Conservation (phyloP, 2,329 filamentous ascomycete genomes). For the Stemphylium lycopersici region DNA sequence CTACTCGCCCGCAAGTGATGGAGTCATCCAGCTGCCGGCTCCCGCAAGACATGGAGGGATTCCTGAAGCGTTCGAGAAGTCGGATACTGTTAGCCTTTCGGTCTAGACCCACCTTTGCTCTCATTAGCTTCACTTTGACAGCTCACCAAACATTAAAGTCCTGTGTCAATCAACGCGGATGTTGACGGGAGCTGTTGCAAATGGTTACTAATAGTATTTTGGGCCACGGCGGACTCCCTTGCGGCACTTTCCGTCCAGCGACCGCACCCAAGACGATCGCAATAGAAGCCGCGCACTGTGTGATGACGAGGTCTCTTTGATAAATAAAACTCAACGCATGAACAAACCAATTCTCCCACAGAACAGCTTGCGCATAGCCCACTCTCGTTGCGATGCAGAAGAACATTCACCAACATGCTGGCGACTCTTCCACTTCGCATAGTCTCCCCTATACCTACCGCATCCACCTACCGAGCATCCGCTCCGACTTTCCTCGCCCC, state of each 20-base stretch:
- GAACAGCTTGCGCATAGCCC: constrained; percentile 1
- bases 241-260: not conserved
- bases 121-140: not conserved
- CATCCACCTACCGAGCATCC: not conserved
- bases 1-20: constrained; percentile 28
- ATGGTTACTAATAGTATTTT: not conserved
- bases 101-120: constrained; percentile 2
- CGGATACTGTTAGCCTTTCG: constrained; percentile 13
- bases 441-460: not conserved
- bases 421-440: not conserved
- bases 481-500: not conserved
- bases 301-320: not conserved
- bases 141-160: not conserved
- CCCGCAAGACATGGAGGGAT: constrained; percentile 30
- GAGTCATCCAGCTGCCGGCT: constrained; percentile 23
- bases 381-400: not conserved
- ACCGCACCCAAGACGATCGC: not conserved
- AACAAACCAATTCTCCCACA: not conserved
- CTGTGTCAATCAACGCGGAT: not conserved
- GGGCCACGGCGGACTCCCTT: not conserved
- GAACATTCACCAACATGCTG: not conserved
- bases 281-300: not conserved
- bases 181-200: not conserved
- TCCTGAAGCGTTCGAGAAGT: constrained; percentile 29
- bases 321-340: too few species aligned